Base-by-base conservation (phyloP, 129 eudicot species). In the Cynara cardunculus region DNA sequence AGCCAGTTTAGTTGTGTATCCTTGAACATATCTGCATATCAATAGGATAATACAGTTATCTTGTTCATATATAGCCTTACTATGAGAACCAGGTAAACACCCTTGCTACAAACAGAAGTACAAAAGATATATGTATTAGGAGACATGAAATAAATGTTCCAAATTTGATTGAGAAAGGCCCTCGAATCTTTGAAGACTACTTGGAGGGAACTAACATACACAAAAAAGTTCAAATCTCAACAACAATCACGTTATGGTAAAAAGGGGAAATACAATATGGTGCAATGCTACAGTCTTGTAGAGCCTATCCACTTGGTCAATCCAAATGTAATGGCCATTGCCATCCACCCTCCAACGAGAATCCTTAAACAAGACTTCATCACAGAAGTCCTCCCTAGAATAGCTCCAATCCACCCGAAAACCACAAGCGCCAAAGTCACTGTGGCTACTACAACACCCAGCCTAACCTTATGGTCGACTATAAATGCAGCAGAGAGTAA, bases 261-360 rank as follows among this genome's bases (percentile, higher is more conserved):
- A 25, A 65, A 22, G 35, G 44, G 13, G 12, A 80, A 64, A 73
- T 18, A 73, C 66, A 80, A 73, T 22, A 21, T 26, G 64, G 59
- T 49, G 69, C 24, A 21, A 49, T 35, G 18, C 79, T 81, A 64
- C 74, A 81, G 27, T 73, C 21, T 68, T n/a, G 66, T 21, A 75
- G 89, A 87, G 72, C 88, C 80, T 10, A 84, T 65, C 74, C 76
- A 65, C 75, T 79, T 84, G 8, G 87, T 84, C 27, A 84, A 18
- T 24, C 84, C 84, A 74, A 74, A 84, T 25, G 87, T 84, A 49
- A 84, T 37, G n/a, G 72, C 76, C 87, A 84, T 80, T 7, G 84
- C 84, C 80, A 79, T 49, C 87, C 84, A 84, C 41, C 87, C 87
- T 6, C 87, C 87, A 49, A 84, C 16, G 59, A 84, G 46, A 41